These are phyloP conservation scores for Neurospora africana DNA, from an alignment of 495 filamentous ascomycete genomes.

Conservation along the genomic window DNA sequence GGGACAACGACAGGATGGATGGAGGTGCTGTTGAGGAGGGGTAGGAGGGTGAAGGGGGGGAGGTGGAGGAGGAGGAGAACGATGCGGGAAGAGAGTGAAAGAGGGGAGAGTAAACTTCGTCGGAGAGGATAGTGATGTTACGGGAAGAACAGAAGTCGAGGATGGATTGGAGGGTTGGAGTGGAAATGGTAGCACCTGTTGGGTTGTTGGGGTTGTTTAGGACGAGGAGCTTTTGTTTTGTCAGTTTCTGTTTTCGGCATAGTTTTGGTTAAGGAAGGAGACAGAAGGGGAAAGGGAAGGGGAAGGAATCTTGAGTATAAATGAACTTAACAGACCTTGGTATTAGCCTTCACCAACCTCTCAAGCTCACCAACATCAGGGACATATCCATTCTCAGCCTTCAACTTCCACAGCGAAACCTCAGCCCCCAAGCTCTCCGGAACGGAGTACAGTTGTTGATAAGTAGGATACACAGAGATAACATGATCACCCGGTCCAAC, in stretches of 20 bases:
- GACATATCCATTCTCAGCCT: conserved; percentile 52
- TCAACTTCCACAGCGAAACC: conserved; percentile 70
- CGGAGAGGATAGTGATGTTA: conserved; percentile 59
- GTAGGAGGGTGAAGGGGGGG: too few relatives aligned
- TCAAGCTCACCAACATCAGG: conserved; percentile 60
- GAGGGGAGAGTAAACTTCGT: conserved; percentile 85
- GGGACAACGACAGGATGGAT: conserved; percentile 46
- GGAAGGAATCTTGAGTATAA: background rate
- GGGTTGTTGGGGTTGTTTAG: conserved; percentile 85
- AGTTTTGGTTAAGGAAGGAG: background rate
- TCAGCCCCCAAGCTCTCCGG: conserved; percentile 70
- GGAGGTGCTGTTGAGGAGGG: conserved; percentile 15
- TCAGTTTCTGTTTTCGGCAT: background rate
- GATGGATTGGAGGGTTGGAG: conserved; percentile 46
- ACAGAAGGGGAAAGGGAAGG: background rate
- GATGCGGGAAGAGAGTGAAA: conserved; percentile 50
- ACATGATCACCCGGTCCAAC: conserved; percentile 77
- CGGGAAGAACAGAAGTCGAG: conserved; percentile 51
- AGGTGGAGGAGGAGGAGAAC: background rate
- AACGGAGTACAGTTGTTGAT: conserved; percentile 76
- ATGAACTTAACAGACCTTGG: conserved; percentile 38
- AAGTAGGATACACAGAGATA: conserved; percentile 81
- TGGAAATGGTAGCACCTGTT: conserved; percentile 62
- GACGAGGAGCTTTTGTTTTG: conserved; percentile 21
- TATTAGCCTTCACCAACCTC: conserved; percentile 58